Conservation (phyloP, 2,329 filamentous ascomycete genomes). For the Penicillium sp. region DNA sequence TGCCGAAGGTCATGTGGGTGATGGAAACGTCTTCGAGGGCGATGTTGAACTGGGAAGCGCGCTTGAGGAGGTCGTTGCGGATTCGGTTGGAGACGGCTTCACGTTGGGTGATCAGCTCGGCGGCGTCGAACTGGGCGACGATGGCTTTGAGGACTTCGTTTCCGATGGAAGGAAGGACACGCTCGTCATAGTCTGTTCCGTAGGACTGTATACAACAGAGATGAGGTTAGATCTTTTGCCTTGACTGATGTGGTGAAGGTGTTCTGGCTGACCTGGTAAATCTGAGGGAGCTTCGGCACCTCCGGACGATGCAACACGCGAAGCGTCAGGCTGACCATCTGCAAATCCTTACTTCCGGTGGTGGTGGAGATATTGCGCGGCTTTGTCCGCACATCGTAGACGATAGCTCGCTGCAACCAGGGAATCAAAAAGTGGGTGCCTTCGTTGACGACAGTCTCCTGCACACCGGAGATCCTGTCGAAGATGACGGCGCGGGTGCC, state of each 20-base stretch:
- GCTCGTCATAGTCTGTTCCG: conserved; percentile 96
- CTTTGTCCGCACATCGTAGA: conserved; percentile 97
- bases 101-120: conserved; percentile 97
- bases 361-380: conserved; percentile 97
- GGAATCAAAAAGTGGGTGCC: conserved; percentile 96
- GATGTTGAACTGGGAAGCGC: conserved; percentile 97
- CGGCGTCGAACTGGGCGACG: conserved; percentile 97
- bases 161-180: conserved; percentile 96
- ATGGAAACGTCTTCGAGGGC: conserved; percentile 98
- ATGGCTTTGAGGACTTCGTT: conserved; percentile 99
- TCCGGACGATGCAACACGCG: conserved; percentile 93
- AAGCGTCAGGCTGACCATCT: conserved; percentile 99
- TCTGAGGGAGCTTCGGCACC: conserved; percentile 89
- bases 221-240: background rate
- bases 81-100: conserved; percentile 96
- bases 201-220: conserved; percentile 69
- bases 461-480: conserved; percentile 88
- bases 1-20: conserved; percentile 99
- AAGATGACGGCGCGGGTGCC: conserved; percentile 97
- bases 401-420: conserved; percentile 91
- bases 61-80: conserved; percentile 85
- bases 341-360: conserved; percentile 96
- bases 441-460: conserved; percentile 90
- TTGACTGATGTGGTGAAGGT: background rate
- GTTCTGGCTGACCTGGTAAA: conserved; percentile 76